Evolutionary conservation across 495 filamentous ascomycete genomes (phyloP).

Genomic region (Penicillium daleae): DNA sequence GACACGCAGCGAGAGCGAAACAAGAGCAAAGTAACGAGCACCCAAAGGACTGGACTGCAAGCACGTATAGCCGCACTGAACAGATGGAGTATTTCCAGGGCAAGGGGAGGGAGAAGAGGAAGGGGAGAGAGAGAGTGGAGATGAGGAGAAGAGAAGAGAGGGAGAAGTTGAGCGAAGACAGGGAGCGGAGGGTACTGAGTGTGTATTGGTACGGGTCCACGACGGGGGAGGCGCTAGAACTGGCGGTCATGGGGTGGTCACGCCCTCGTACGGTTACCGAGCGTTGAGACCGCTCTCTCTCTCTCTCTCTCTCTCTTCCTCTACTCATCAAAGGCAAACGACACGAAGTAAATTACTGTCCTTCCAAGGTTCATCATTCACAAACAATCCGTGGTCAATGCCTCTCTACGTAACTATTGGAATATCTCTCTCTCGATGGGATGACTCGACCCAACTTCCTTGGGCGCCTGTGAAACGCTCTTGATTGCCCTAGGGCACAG

Average conservation of each 20-base stretch:
- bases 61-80: slow-evolving; percentile 26
- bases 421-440: not conserved
- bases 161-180: slow-evolving; percentile 26
- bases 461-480: slow-evolving; percentile 15
- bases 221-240: slow-evolving; percentile 9
- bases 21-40: slow-evolving; percentile 22
- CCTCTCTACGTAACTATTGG: not conserved
- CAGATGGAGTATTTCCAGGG: slow-evolving; percentile 20
- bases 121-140: slow-evolving; percentile 20
- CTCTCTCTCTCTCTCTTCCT: too few species aligned
- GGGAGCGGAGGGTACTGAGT: slow-evolving; percentile 32
- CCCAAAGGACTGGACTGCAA: slow-evolving; percentile 36
- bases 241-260: slow-evolving; percentile 20
- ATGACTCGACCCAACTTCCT: slow-evolving; percentile 9
- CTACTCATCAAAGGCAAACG: too few species aligned
- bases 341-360: not conserved
- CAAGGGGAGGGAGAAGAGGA: slow-evolving; percentile 11
- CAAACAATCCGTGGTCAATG: not conserved
- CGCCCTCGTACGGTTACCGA: slow-evolving; percentile 12
- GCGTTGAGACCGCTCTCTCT: slow-evolving; percentile 8
- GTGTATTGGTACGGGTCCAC: slow-evolving; percentile 28
- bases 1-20: slow-evolving; percentile 15
- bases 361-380: not conserved
- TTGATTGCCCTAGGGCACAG: slow-evolving; percentile 10
- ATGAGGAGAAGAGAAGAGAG: slow-evolving; percentile 26